Percentiles rank a stretch among this genome's conserved stretches.
Evolutionary conservation across 2,329 filamentous ascomycete genomes (phyloP).

Genomic region (Passalora sequoiae): DNA sequence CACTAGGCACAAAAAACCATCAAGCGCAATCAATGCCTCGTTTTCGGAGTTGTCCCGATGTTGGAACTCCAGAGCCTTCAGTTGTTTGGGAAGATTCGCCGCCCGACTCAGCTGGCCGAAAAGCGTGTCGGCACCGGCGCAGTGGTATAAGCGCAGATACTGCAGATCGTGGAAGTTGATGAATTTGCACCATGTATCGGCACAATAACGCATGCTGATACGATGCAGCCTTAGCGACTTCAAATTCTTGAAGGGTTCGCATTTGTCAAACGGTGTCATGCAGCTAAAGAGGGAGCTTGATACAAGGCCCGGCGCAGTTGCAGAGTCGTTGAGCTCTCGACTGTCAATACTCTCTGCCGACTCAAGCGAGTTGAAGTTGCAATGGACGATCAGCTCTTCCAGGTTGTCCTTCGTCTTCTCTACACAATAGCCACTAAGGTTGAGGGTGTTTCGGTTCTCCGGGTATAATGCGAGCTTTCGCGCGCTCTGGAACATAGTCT

Average conservation of each 20-base stretch:
- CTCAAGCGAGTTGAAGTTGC: conserved; percentile 41
- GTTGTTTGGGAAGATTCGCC: conserved; percentile 39
- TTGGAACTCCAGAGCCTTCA: conserved; percentile 45
- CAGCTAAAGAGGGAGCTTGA: conserved; percentile 44
- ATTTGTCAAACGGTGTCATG: conserved; percentile 44
- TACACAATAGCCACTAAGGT: conserved; percentile 41
- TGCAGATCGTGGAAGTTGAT: conserved; percentile 44
- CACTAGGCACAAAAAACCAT: conserved; percentile 45
- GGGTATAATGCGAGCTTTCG: conserved; percentile 46
- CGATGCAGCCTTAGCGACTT: conserved; percentile 44
- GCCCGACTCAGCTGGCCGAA: conserved; percentile 46
- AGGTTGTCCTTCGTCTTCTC: conserved; percentile 38
- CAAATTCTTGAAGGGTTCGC: conserved; percentile 40
- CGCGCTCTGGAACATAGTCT: conserved; percentile 39
- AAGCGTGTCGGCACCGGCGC: conserved; percentile 43
- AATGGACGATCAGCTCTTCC: conserved; percentile 46
- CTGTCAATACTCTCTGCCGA: conserved; percentile 18
- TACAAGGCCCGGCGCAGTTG: conserved; percentile 44
- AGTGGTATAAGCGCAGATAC: conserved; percentile 41
- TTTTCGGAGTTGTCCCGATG: conserved; percentile 46
- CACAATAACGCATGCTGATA: conserved; percentile 44
- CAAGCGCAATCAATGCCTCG: conserved; percentile 43
- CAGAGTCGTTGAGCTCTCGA: conserved; percentile 45
- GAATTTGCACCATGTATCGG: conserved; percentile 45
- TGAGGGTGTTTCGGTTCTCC: conserved; percentile 42